phyloP scores from a whole-genome alignment of 176 grass and related monocot genomes.

The Neostapfia colusana region DNA sequence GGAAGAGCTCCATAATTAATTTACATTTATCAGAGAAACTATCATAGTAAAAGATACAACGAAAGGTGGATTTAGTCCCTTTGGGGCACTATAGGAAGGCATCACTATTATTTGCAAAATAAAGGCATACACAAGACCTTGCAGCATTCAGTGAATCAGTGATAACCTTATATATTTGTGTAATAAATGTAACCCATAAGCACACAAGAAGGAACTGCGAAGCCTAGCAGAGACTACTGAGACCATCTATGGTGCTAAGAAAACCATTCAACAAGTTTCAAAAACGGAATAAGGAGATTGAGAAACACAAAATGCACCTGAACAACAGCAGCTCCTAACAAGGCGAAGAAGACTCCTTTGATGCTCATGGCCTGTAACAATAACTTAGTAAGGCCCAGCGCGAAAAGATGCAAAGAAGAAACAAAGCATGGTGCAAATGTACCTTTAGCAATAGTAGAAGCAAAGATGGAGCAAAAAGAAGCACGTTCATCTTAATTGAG shows the following conservation, averaged over 20 bases:
- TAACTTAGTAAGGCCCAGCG: constrained; percentile 24
- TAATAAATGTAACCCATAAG: background rate
- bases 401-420: constrained; percentile 27
- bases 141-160: background rate
- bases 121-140: background rate
- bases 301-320: constrained; percentile 49
- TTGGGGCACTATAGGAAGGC: background rate
- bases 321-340: constrained; percentile 68
- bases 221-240: background rate
- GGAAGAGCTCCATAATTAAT: background rate
- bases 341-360: constrained; percentile 65
- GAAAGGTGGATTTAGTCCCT: background rate
- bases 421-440: constrained; percentile 4
- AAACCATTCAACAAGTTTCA: background rate
- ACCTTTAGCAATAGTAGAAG: constrained; percentile 95
- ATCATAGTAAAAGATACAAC: background rate
- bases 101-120: background rate
- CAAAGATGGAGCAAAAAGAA: constrained; percentile 88
- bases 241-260: constrained; percentile 14
- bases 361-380: constrained; percentile 67
- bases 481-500: constrained; percentile 98
- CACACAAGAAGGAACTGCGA: background rate
- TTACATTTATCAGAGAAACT: background rate
- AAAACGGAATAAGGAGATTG: constrained; percentile 12
- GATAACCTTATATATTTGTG: background rate